Evolutionary conservation across 2,329 filamentous ascomycete genomes (phyloP), one percentile per base, ranked within the genome.

Genomic region (Ophiognomonia clavigignenti-juglandacearum): DNA sequence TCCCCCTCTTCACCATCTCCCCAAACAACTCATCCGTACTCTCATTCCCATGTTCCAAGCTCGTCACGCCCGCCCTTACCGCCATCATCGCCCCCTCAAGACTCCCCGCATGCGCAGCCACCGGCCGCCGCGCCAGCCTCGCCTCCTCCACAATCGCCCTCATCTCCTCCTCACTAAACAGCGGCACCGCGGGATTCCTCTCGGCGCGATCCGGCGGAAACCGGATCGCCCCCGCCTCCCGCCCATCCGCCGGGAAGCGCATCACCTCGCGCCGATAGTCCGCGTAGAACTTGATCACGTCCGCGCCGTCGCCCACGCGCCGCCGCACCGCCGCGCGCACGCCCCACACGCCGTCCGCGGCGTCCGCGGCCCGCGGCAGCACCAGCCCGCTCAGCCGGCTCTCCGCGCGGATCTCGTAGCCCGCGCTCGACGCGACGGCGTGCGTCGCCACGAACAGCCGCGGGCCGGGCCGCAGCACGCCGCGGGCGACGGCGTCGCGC

Each of bases 361-460:
- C 58, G 39, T 77, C 72, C 1, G 66, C 66, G 13, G 68, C 64
- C 2, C 61, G 47, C 1, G 69, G 68, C 1, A 65, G 50, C 13
- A 54, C 53, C 24, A 64, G 58, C 19, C 62, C 61, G 8, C 54
- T 55, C 24, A 59, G 49, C 64, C 53, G 50, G 53, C 75, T 77
- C 60, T 78, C 75, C 14, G 66, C 64, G 6, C 71, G 66, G 14
- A 70, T 57, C 54, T 73, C 74, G 53, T 75, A 80, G 0, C 72
- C 69, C 8, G 73, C 70, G 9, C 67, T 72, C 32, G 67, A 71
- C 5, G 75, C 73, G 11, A 80, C 61, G 18, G 67, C 68, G 45
- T 74, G 67, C 0, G 75, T 78, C 3, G 74, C 72, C 23, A 79
- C 76, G 57, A 78, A 78, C 32, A 80, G 65, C 3, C 77, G 69